Base-by-base conservation (phyloP, 1,284 basidiomycete genomes). In the Leccinum solheimii region DNA sequence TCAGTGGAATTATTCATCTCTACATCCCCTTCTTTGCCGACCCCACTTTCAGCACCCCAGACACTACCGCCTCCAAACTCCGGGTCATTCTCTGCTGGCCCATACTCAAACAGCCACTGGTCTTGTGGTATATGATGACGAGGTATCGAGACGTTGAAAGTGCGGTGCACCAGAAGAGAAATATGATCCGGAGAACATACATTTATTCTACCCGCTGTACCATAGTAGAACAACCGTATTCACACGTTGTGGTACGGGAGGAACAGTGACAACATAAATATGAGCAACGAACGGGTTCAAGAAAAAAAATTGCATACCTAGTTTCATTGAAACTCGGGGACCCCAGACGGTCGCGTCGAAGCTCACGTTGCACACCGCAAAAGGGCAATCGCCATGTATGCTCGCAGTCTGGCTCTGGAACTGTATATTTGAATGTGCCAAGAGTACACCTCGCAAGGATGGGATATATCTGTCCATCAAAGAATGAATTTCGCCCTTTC, bases 101-200 rank as follows among this genome's bases (percentile, higher is more conserved):
- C 91, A 65, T 95, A 88, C 72, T 97, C 92, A 69, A 97, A 98
- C 64, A 90, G 85, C 87, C 91, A 98, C 57, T 85, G 77, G 54
- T 91, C 88, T 23, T 77, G 80, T 3, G 88, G 93, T 70, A 99
- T 94, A 75, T 99, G 97, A 70, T 93, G 86, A 59, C 93, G 87
- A 1, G 95, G 94, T 75, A 99, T 98, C 8, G 95, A 96, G 14
- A 95, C 94, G 76, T 99, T 99, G 83, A 99, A 99, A 7, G 94
- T 97, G 59, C 90, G 90, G 70, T 97, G 94, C 5, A 98, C 83
- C 57, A 99, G 90, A 11, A 99, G 81, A 0, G 95, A 95, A 59
- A 99, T 83, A 71, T 98, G 97, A 63, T 97, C 95, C 0, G 97
- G 95, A 1, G 95, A 97, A 62, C 87, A 95, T 23, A 98, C 82